Conservation (phyloP, 2,329 filamentous ascomycete genomes). For the Calonectria leucothoes region DNA sequence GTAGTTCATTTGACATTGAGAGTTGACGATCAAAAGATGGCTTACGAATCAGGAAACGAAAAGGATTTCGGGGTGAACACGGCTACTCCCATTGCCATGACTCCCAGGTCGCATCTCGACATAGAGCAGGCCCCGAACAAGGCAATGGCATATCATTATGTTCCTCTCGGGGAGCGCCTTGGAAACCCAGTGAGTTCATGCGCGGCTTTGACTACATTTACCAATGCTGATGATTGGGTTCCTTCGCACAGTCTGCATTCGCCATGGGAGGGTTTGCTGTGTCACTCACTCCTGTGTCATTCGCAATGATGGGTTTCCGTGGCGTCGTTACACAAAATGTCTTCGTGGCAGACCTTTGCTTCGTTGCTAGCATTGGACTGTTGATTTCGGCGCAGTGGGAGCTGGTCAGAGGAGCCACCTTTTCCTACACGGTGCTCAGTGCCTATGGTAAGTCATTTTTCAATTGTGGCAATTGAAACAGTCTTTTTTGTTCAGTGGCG, state of each 20-base stretch:
- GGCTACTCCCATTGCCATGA: background rate
- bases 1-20: background rate
- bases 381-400: conserved; percentile 45
- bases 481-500: background rate
- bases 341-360: conserved; percentile 44
- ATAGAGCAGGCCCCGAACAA: background rate
- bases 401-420: conserved; percentile 42
- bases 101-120: background rate
- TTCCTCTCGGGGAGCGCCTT: background rate
- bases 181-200: background rate
- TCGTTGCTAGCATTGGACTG: conserved; percentile 42
- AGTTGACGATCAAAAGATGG: background rate
- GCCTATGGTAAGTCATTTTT: conserved; percentile 37
- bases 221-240: background rate
- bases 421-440: conserved; percentile 42
- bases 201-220: background rate
- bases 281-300: conserved; percentile 39
- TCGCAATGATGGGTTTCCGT: conserved; percentile 45
- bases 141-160: background rate
- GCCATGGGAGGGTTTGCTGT: conserved; percentile 46
- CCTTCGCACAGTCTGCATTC: conserved; percentile 28
- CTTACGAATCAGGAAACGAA: background rate
- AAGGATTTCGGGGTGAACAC: background rate
- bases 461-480: background rate
- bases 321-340: conserved; percentile 42